Evolutionary conservation across 106 monocot species (phyloP), one percentile per base, ranked within the genome.

Genomic region (Iris macrosiphon): DNA sequence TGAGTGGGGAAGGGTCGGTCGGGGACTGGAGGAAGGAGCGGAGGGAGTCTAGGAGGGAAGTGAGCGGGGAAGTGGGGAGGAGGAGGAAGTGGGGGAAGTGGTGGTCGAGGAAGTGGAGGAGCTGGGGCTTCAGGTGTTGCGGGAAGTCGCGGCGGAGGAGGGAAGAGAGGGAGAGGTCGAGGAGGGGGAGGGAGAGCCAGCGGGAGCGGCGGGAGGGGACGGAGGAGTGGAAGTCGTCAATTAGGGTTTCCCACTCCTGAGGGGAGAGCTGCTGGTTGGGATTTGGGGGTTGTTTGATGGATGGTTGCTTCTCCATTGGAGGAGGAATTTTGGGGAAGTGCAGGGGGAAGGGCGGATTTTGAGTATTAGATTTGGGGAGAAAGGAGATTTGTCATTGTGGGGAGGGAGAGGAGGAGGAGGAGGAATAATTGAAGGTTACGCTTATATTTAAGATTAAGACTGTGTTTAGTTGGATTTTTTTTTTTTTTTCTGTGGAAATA

Each of bases 61-160:
- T 63, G 53, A 45, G 64, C 60, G 70, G 45, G 10, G 60, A 40
- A 37, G 66, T 49, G 49, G 52, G 65, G 20, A 31, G 39, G 48
- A 40, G 34, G 40, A 66, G 39, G 55, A 65, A 49, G 50, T 49
- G 47, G 48, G 55, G 52, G 59, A 48, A 66, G 50, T 49, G 56
- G 49, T 32, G 50, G 37, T 70, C 75, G 45, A 84, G 66, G 63
- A 79, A 71, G 65, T 63, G 18, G 56, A 72, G 67, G 44, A 74
- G 30, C 15, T 29, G 47, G 58, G 43, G 45, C 21, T 67, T 85
- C 24, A 55, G 25, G 29, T 57, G 29, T 40, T 54, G 12, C 18
- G 81, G 71, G 61, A 80, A 69, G 49, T 81, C 84, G 33, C 73
- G 76, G 76, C 79, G 88, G 77, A 73, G 70, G 63, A 69, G 51